Base-by-base conservation (phyloP, 768 basidiomycete species). In the Hygrocybe coccinea region DNA sequence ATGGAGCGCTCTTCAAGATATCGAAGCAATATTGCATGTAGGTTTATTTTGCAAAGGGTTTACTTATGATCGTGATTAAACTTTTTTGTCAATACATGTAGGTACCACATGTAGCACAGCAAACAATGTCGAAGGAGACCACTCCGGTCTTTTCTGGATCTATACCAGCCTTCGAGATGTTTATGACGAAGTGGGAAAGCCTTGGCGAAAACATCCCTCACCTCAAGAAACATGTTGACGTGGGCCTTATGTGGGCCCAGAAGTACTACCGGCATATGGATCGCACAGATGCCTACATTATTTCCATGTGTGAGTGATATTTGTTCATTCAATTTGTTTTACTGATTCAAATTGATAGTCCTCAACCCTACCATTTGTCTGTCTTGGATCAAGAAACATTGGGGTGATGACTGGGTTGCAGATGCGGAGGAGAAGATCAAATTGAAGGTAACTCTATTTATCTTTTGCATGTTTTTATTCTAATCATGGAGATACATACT, bases 141-240 rank as follows among this genome's bases (percentile, higher is more conserved):
- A 62, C 52, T 17, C 63, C 63, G 9, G 46, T 64, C 22, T 56
- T 64, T 9, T 47, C 63, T 14, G 53, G 57, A 34, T 59, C 56
- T 17, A 58, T 64, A 37, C 63, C 61, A 14, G 50, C 60, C 12
- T 60, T 64, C 35, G 62, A 64, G 47, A 41, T 56, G 34, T 62
- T 64, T 22, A 61, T 64, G 52, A 35, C 48, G 1, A 24, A 33
- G 8, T 62, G 61, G 61, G 58, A 60, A 24, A 41, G 5, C 24
- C 52, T 60, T 24, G 46, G 33, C 46, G 14, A 29, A 14, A 50
- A 19, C 9, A 10, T 34, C 17, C 46, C 52, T 14, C 52, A 29
- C 25, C 56, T 58, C 22, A 22, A 39, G 35, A 49, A 22, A 6
- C 25, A 19, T 17, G 51, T 55, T 56, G 47, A 33, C 39, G 39